phyloP scores from a whole-genome alignment of 139 green algal species.

The Chlorella vulgaris region DNA sequence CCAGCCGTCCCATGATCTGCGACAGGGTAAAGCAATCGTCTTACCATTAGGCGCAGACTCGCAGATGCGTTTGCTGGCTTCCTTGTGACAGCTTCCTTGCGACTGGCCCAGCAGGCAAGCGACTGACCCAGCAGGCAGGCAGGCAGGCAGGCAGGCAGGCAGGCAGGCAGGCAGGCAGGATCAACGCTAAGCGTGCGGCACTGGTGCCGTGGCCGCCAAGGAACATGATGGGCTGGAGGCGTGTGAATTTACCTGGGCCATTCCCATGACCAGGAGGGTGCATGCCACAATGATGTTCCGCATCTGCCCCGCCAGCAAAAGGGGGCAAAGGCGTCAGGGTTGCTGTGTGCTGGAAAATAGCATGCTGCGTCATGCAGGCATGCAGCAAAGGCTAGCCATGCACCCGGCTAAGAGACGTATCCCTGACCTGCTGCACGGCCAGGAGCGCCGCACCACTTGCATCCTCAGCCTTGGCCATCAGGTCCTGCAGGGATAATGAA shows the following conservation, averaged over 20 bases:
- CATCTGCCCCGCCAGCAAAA: too few relatives aligned
- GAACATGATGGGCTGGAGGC: neutral
- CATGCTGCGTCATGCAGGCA: neutral
- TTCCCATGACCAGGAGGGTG: constrained; percentile 31
- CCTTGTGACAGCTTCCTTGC: too few relatives aligned
- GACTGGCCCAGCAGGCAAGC: too few relatives aligned
- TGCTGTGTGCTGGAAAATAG: neutral
- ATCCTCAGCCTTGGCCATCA: constrained; percentile 15
- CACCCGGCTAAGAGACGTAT: too few relatives aligned
- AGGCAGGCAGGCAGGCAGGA: neutral
- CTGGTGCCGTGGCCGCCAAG: neutral
- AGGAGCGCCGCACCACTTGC: constrained; percentile 22
- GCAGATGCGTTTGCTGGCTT: too few relatives aligned
- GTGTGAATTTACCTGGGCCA: neutral
- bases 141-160: neutral
- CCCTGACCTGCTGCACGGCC: constrained; percentile 24
- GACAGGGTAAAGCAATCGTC: neutral
- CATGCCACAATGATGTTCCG: constrained; percentile 4
- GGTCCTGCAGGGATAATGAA: constrained; percentile 5
- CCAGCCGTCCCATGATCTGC: constrained; percentile 24
- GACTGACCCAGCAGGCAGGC: too few relatives aligned
- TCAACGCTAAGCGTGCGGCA: neutral
- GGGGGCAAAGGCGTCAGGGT: too few relatives aligned
- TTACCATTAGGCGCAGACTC: too few relatives aligned
- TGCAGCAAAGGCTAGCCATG: too few relatives aligned